Conservation (phyloP, 768 basidiomycete species). For the Tricholoma sp. region DNA sequence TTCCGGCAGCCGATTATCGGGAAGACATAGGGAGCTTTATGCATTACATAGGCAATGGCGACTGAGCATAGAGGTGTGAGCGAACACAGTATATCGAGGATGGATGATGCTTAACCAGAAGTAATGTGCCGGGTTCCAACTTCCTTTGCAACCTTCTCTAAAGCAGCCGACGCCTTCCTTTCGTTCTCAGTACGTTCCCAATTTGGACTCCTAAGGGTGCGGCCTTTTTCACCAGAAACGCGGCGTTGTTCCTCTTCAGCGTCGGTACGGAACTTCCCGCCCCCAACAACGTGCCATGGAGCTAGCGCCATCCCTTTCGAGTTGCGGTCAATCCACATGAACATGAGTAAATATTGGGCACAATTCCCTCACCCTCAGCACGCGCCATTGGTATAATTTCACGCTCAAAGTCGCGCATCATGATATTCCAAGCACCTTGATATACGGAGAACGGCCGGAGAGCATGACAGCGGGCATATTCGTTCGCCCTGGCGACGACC, state of each 20-base stretch:
- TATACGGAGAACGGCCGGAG: constrained; percentile 46
- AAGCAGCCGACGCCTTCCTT: constrained; percentile 23
- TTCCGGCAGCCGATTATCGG: constrained; percentile 50
- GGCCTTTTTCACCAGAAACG: constrained; percentile 20
- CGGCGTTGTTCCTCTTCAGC: constrained; percentile 29
- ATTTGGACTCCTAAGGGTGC: no score
- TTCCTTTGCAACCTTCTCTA: constrained; percentile 35
- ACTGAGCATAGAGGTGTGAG: no score
- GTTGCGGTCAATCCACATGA: no score
- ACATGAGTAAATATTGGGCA: no score
- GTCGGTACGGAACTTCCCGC: constrained; percentile 42
- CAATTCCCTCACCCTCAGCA: constrained; percentile 25
- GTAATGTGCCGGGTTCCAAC: constrained; percentile 29
- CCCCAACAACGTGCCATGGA: constrained; percentile 21
- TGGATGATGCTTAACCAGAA: no score
- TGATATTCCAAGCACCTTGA: constrained; percentile 37
- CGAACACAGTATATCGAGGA: no score
- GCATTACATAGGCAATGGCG: constrained; percentile 50
- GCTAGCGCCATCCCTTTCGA: constrained; percentile 20
- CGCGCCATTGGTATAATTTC: constrained; percentile 42
- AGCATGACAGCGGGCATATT: constrained; percentile 40
- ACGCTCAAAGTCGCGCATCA: constrained; percentile 39
- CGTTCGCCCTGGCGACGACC: constrained; percentile 39
- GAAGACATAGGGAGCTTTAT: constrained; percentile 50
- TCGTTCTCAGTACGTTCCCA: constrained; percentile 34